Base-by-base conservation (phyloP, 2,329 filamentous ascomycete genomes). In the Hymenoscyphus repandus region DNA sequence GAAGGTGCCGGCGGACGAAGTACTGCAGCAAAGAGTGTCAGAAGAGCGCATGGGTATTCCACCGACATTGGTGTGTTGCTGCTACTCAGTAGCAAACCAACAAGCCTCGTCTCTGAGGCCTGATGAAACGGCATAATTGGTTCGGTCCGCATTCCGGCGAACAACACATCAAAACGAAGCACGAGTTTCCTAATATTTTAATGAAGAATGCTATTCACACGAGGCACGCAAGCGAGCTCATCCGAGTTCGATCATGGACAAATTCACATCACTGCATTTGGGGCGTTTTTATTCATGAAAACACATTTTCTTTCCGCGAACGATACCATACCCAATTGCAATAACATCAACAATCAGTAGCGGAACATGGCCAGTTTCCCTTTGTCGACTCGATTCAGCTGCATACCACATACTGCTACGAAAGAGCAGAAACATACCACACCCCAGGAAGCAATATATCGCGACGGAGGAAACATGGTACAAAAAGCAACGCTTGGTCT, bases 1-100 rank as follows among this genome's bases (percentile, higher is more conserved):
- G 93, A 59, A 85, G 93, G 58, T 99, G 93, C 73, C 84, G 93
- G 61, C 84, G 93, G 58, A 99, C 93, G 55, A 99, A 99, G 70
- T 96, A 96, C 74, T 99, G 93, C 83, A 96, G 91, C 79, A 99
- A 99, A 72, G 93, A 99, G 70, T 99, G 93, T 71, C 93, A 99
- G 72, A 97, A 97, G 76, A 95, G 89, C 62, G 95, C 93, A 9
- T 99, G 93, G 93, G 90, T 93, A 27, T 97, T 90, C 71, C 93
- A 99, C 68, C 85, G 93, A 54, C 95, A 97, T 72, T 99, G 93
- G 93, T 99, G 93, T 68, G 86, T 93, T 52, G 85, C 86, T 53
- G 88, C 88, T 32, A 60, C 61, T 44, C 63, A 65, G 48, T 64
- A 59, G 42, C 32, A 17, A 15, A 10, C 18, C 33, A 11, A 18